These are phyloP conservation scores for Tuber melanosporum DNA, from an alignment of 495 filamentous ascomycete species.

Conservation along the genomic window DNA sequence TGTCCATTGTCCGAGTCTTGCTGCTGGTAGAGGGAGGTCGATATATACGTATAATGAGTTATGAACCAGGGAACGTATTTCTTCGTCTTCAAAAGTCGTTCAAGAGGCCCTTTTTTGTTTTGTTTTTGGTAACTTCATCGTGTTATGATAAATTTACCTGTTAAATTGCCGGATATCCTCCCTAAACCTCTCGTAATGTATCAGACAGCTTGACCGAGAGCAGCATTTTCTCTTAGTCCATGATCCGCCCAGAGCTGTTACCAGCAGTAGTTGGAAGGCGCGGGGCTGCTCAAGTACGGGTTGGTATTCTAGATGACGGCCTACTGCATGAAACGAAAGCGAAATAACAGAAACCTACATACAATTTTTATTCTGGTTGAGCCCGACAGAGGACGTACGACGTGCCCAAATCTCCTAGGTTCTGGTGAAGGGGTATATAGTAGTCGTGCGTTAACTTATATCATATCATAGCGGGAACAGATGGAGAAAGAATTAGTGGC, in stretches of 20 bases:
- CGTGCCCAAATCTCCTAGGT: too few relatives aligned
- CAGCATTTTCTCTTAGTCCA: not conserved
- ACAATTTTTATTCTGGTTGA: too few relatives aligned
- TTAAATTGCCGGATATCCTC: not conserved
- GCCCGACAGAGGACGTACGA: too few relatives aligned
- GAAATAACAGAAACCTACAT: not conserved
- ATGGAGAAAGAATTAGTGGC: not conserved
- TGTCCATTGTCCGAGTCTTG: not conserved
- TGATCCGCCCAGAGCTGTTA: not conserved
- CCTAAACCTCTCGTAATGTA: not conserved
- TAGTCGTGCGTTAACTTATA: not conserved
- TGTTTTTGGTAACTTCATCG: not conserved
- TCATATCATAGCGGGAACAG: not conserved
- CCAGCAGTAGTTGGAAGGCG: not conserved
- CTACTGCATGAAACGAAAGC: not conserved
- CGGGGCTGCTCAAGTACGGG: not conserved
- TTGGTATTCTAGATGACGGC: not conserved
- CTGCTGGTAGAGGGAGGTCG: too few relatives aligned
- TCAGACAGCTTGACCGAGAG: not conserved
- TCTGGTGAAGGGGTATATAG: not conserved
- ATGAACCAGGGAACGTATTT: not conserved
- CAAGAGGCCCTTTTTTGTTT: not conserved
- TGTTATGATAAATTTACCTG: not conserved
- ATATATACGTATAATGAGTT: not conserved
- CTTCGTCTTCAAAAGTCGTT: not conserved